Evolutionary conservation across 2,329 filamentous ascomycete species (phyloP), one percentile per base, ranked within the genome.

Genomic region (Davidsoniella eucalypti): DNA sequence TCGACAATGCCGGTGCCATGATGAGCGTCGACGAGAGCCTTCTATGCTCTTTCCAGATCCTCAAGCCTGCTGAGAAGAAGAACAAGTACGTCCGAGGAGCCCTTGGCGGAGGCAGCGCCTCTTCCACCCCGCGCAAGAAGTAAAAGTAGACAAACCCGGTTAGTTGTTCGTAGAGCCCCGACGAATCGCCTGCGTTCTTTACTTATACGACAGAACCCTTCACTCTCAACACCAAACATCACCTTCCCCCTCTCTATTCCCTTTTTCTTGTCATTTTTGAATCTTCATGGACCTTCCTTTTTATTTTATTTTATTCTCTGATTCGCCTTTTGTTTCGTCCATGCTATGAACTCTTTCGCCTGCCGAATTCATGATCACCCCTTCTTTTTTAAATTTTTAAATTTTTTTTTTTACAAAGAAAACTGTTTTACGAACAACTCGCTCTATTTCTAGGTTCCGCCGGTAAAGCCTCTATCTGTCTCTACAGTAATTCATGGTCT

Each of bases 1-100:
- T 98, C 64, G 92, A 98, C 74, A 98, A 98, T 63, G 90, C 90
- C 49, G 92, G 92, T 65, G 92, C 92, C 57, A 96, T 98, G 90
- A 96, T 98, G 92, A 95, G 88, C 64, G 92, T 98, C 38, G 92
- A 96, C 65, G 92, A 96, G 75, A 95, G 88, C 67, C 71, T 98
- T 67, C 75, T 98, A 62, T 98, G 92, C 75, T 95, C 88, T 56
- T 98, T 98, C 82, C 92, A 96, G 87, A 96, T 98, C 65, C 76
- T 98, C 73, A 98, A 96, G 75, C 92, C 92, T 63, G 92, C 92
- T 68, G 92, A 98, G 79, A 98, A 98, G 82, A 98, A 98, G 82
- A 90, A 95, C 86, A 96, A 96, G 88, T 96, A 94, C 75, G 88
- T 93, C 65, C 76, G 80, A 71, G 74, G 73, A 71, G 74, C 76